Conservation (phyloP, 2,329 filamentous ascomycete species). For the Bisporella sp. region DNA sequence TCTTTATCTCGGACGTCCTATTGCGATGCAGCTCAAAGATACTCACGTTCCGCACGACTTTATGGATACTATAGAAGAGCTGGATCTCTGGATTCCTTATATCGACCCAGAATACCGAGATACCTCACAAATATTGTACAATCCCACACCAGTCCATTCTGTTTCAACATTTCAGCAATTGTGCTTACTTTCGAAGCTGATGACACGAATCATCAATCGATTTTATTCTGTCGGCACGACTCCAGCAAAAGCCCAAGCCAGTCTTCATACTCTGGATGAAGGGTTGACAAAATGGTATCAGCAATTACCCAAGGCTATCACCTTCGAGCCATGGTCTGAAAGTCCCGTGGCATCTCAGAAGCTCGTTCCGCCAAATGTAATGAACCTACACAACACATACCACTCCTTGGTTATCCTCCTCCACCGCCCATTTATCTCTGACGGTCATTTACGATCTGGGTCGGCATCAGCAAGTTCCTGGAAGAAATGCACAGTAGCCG, state of each 20-base stretch:
- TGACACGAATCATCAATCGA: slow-evolving; percentile 31
- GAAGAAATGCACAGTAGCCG: slow-evolving; percentile 29
- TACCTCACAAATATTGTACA: not conserved
- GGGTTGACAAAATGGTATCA: slow-evolving; percentile 19
- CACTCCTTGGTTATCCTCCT: slow-evolving; percentile 37
- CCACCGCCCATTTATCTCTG: slow-evolving; percentile 36
- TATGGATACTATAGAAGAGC: slow-evolving; percentile 22
- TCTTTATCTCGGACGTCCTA: slow-evolving; percentile 25
- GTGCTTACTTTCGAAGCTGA: slow-evolving; percentile 29
- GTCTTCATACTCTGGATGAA: slow-evolving; percentile 24
- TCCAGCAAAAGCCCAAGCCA: slow-evolving; percentile 19
- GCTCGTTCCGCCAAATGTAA: slow-evolving; percentile 23
- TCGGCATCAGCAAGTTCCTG: slow-evolving; percentile 20
- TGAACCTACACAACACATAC: slow-evolving; percentile 30
- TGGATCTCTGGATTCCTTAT: slow-evolving; percentile 11
- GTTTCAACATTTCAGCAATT: slow-evolving; percentile 31
- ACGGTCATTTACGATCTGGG: slow-evolving; percentile 25
- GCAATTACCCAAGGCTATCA: slow-evolving; percentile 19
- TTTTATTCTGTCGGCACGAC: slow-evolving; percentile 27
- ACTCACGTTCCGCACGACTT: slow-evolving; percentile 18
- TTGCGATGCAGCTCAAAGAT: slow-evolving; percentile 17
- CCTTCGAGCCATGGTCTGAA: slow-evolving; percentile 19
- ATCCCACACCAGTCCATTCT: slow-evolving; percentile 18
- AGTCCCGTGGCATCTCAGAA: slow-evolving; percentile 1
- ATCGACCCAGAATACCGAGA: slow-evolving; percentile 1